Evolutionary conservation across 2,329 filamentous ascomycete genomes (phyloP), one percentile per base, ranked within the genome.

Genomic region (Colletotrichum orchidophilum): DNA sequence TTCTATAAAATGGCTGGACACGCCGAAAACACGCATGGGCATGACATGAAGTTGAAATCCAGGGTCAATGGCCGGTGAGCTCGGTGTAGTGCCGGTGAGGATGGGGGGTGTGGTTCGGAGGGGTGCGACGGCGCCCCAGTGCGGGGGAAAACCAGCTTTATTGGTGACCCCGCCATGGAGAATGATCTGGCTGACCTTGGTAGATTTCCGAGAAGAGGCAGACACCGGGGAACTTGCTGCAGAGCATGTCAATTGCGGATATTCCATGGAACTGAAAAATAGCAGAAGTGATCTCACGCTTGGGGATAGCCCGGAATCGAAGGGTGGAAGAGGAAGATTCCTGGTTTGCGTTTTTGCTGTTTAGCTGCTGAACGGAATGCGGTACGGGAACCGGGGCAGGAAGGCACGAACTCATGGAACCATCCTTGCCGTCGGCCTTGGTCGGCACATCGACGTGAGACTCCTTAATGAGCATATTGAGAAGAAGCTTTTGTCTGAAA

Each of bases 121-220:
- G 71, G 55, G 58, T 73, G n/a, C 46, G 57, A 39, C n/a, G n/a
- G 33, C 35, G 46, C 31, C 52, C 50, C 50, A 46, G 63, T 57
- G 57, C 42, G 55, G 63, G 61, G 54, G 11, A 42, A 46, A 46
- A 18, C 18, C 39, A 46, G 64, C 29, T 33, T 31, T 3, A 62
- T 71, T 65, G 18, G 29, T 4, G 33, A 57, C 71, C 60, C 71
- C 63, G 63, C 71, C 66, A 57, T 64, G 29, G 46, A 49, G 58
- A 54, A 12, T 46, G 26, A n/a, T 21, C 42, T 27, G 55, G 33
- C 78, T 68, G 81, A 95, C 94, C 95, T 91, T 98, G 95, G 79
- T 98, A 98, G 77, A 98, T 98, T 83, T 98, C 95, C 76, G 92
- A 95, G 80, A 97, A 98, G 67, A 98, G 87, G 15, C 94, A 92